Evolutionary conservation across 164 flowering plant species (phyloP).

Genomic region (Malania oleifera): DNA sequence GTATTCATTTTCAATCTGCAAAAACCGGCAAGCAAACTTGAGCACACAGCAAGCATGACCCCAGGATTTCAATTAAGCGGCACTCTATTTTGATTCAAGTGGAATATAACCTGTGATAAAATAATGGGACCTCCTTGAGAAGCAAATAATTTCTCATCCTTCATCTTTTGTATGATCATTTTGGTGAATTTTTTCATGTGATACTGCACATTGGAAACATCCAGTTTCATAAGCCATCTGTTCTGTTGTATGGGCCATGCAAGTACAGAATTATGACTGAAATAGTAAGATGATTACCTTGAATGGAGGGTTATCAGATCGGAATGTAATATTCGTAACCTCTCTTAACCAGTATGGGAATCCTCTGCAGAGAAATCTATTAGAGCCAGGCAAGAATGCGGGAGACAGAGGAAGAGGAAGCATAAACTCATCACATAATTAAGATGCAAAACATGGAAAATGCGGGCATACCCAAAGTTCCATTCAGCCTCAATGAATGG

Average conservation of each 20-base stretch:
- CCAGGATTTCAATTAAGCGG: not conserved
- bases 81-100: not conserved
- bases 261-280: conserved; percentile 13
- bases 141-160: conserved; percentile 40
- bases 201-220: conserved; percentile 23
- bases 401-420: too few relatives aligned
- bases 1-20: conserved; percentile 93
- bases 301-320: conserved; percentile 54
- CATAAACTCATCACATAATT: not conserved
- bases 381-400: too few relatives aligned
- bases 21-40: not conserved
- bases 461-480: conserved; percentile 47
- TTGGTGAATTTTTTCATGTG: conserved; percentile 40
- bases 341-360: conserved; percentile 81
- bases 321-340: conserved; percentile 49
- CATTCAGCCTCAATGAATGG: conserved; percentile 58
- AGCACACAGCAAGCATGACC: not conserved
- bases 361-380: conserved; percentile 38
- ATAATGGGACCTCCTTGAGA: conserved; percentile 67
- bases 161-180: conserved; percentile 40
- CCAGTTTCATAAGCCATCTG: conserved; percentile 14
- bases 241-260: conserved; percentile 11
- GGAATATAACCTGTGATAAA: conserved; percentile 33
- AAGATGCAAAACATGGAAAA: not conserved
- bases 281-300: conserved; percentile 33